Base-by-base conservation (phyloP, 345 rosid species). In the Populus davidiana region DNA sequence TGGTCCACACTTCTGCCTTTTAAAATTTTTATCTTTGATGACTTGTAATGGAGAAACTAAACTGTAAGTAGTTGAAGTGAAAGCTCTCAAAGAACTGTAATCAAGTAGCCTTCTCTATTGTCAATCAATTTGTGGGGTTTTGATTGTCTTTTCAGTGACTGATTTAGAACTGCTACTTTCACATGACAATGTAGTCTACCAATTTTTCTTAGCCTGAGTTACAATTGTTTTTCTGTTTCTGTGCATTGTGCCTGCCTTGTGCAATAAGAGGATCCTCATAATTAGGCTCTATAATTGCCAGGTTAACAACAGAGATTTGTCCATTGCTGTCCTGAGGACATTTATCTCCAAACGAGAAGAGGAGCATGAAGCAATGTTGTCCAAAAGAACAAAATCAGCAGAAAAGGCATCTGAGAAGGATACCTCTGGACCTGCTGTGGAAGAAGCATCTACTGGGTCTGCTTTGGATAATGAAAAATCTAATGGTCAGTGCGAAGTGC, bases 261-360 rank as follows among this genome's bases (percentile, higher is more conserved):
- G 17, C 66, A 33, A 9, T 56, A 8, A 56, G 39, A 20, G 72
- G 4, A 59, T 74, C 73, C 56, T 80, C 65, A 82, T 71, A 54
- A 52, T 59, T 71, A 29, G 7, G 8, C 31, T 78, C 10, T 75
- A 11, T 39, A 49, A 73, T 83, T 43, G 54, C 74, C 85, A 96
- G 99, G 98, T 96, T 49, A 91, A 96, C 85, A 96, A 93, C 70
- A 89, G 98, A 78, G 99, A 93, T 82, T 81, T 96, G 74, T 96
- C 98, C 6, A 85, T 96, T 82, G 98, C 98, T 80, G 97, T 96
- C 23, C 75, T 93, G 70, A 89, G 99, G 89, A 80, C 89, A 67
- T 96, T 90, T 73, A 80, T 93, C 79, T 86, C 90, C 6, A 92
- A 86, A 72, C 87, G 87, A 71, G 85, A 88, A 78, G 89, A 87